Evolutionary conservation across 1,284 basidiomycete genomes (phyloP).

Genomic region (Wolfiporia cocos): DNA sequence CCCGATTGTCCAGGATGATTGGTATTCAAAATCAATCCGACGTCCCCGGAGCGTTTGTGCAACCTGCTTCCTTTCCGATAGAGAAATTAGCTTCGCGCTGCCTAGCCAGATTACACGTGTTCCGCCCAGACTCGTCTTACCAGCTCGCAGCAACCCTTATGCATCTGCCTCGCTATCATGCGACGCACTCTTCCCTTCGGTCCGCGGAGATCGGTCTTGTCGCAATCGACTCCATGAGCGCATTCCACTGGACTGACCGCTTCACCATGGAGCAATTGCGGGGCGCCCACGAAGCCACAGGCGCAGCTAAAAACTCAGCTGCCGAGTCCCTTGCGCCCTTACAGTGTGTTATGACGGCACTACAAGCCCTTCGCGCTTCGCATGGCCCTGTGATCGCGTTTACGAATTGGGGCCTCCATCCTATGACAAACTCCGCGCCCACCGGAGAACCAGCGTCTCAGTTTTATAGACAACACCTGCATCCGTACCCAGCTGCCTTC

Average conservation of each 20-base stretch:
- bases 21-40: slow-evolving; percentile 1
- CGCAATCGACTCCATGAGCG: slow-evolving; percentile 68
- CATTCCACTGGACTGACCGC: slow-evolving; percentile 75
- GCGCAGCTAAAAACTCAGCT: slow-evolving; percentile 1
- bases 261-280: slow-evolving; percentile 53
- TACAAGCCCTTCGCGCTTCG: slow-evolving; percentile 44
- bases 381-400: slow-evolving; percentile 50
- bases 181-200: slow-evolving; percentile 33
- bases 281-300: slow-evolving; percentile 10
- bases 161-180: slow-evolving; percentile 52
- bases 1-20: slow-evolving; percentile 25
- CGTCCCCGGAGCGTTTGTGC: not conserved
- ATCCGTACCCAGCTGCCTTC: slow-evolving; percentile 37
- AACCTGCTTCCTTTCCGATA: not conserved
- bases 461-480: slow-evolving; percentile 48
- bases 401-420: slow-evolving; percentile 60
- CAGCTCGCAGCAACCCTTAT: slow-evolving; percentile 64
- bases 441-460: slow-evolving; percentile 20
- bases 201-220: slow-evolving; percentile 53
- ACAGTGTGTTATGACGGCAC: slow-evolving; percentile 38
- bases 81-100: slow-evolving; percentile 32
- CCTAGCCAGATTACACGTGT: slow-evolving; percentile 54
- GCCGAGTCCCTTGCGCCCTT: slow-evolving; percentile 28
- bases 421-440: slow-evolving; percentile 17
- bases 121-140: slow-evolving; percentile 55